A percentile compares a stretch with the other conserved stretches of the same genome.
Evolutionary conservation across 768 basidiomycete genomes (phyloP).

Genomic region (Agrocybe pediades): DNA sequence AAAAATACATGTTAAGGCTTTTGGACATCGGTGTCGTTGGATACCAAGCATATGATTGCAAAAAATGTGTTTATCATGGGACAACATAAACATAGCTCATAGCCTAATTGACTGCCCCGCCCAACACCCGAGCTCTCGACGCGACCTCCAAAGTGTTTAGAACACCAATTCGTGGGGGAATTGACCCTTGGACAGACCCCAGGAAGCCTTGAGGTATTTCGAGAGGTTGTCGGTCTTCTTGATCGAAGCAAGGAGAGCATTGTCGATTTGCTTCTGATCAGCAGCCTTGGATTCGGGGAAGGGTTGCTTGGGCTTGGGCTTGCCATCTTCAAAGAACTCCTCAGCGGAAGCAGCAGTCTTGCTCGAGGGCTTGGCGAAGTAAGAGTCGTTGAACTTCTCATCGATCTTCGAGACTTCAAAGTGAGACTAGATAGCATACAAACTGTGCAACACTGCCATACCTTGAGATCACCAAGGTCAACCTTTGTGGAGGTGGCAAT

Average conservation of each 20-base stretch:
- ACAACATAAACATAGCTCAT: slow-evolving; percentile 6
- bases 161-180: slow-evolving; percentile 94
- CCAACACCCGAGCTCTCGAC: slow-evolving; percentile 15
- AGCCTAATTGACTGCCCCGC: slow-evolving; percentile 9
- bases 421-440: neutral
- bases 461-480: slow-evolving; percentile 75
- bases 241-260: slow-evolving; percentile 75
- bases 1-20: neutral
- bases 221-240: slow-evolving; percentile 89
- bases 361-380: slow-evolving; percentile 81
- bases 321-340: slow-evolving; percentile 96
- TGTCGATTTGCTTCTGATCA: slow-evolving; percentile 90
- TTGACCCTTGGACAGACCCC: slow-evolving; percentile 96
- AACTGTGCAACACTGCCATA: slow-evolving; percentile 35
- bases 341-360: slow-evolving; percentile 83
- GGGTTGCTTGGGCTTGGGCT: slow-evolving; percentile 85
- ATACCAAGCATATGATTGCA: slow-evolving; percentile 5
- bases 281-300: slow-evolving; percentile 85
- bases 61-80: slow-evolving; percentile 1
- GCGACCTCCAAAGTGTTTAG: slow-evolving; percentile 42
- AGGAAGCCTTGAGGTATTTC: slow-evolving; percentile 92
- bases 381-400: slow-evolving; percentile 90
- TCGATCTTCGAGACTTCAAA: slow-evolving; percentile 60
- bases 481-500: slow-evolving; percentile 97
- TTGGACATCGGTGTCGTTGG: neutral